Base-by-base conservation (phyloP, 331 rosid species). In the Rosa hybrid region DNA sequence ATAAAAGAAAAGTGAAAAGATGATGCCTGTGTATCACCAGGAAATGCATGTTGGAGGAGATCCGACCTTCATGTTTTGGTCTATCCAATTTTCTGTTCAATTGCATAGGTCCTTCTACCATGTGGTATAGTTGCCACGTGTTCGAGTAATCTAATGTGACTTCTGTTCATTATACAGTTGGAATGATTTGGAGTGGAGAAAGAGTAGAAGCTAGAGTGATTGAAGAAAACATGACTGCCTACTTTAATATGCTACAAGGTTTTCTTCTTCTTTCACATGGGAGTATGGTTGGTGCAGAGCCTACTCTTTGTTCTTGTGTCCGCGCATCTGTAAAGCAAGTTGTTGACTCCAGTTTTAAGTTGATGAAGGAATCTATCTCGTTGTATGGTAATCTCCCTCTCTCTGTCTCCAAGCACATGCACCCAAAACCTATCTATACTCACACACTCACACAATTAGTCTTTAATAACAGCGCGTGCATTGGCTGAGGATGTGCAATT, bases 161-260 rank as follows among this genome's bases (percentile, higher is more conserved):
- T 67, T 78, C 13, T 63, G 50, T 79, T 76, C 71, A 34, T 78
- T 78, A 5, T 85, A 86, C 81, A 96, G 99, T 81, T 73, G 99
- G 99, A 84, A 88, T 96, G 97, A 91, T 96, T 77, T 96, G 98
- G 99, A 87, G 84, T 21, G 97, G 97, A 82, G 93, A 88, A 21
- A 71, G 80, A 50, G 92, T 86, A 2, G 86, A 83, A 20, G 81
- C 73, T 39, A 90, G 67, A 81, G 90, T 88, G 85, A 67, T 96
- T 68, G 94, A 91, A 77, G 97, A 93, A 82, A 93, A 65, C 78
- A 92, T 96, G 94, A 63, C 78, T 49, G 68, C 95, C 27, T 93
- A 88, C 83, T 90, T 93, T 86, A 96, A 96, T 83, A 80, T 65
- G 11, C 83, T 96, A 8, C 96, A 88, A 81, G 97, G 96, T 72